Evolutionary conservation across 2,329 filamentous ascomycete genomes (phyloP).

Genomic region (Alternaria sp.): DNA sequence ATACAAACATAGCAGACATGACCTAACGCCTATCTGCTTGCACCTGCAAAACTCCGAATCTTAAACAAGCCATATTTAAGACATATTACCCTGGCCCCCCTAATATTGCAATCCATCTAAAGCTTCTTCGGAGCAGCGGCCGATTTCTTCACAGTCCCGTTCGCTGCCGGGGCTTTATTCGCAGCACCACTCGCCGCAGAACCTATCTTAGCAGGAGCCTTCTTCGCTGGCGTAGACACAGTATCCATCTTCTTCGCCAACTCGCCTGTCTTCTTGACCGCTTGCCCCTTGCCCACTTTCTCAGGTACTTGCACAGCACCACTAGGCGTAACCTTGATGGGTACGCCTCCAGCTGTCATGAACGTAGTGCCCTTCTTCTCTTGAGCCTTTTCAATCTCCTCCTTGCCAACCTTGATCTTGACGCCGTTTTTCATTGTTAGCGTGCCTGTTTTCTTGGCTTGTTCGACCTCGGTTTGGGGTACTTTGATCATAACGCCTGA

Average conservation of each 20-base stretch:
- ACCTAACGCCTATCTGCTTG: neutral
- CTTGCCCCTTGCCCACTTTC: slow-evolving; percentile 16
- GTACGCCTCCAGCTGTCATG: slow-evolving; percentile 44
- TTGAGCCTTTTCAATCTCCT: slow-evolving; percentile 46
- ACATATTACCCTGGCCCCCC: neutral
- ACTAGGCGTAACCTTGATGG: slow-evolving; percentile 45
- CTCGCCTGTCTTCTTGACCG: slow-evolving; percentile 11
- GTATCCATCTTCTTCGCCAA: slow-evolving; percentile 6
- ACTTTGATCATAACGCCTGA: slow-evolving; percentile 49
- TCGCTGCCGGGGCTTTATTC: neutral
- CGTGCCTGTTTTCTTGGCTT: slow-evolving; percentile 45
- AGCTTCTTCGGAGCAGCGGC: slow-evolving; percentile 13
- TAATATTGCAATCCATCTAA: neutral
- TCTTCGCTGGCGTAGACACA: slow-evolving; percentile 1
- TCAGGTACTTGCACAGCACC: slow-evolving; percentile 35
- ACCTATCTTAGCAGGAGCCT: slow-evolving; percentile 3
- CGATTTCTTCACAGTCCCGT: slow-evolving; percentile 17
- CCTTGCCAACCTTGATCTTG: slow-evolving; percentile 42
- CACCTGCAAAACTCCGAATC: neutral
- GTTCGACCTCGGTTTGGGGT: slow-evolving; percentile 39
- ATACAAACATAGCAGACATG: neutral
- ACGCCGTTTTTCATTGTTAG: slow-evolving; percentile 44
- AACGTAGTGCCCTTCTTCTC: slow-evolving; percentile 37
- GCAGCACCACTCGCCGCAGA: neutral
- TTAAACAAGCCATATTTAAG: neutral